Conservation (phyloP, 148 eudicot species). For the Chenopodium album region DNA sequence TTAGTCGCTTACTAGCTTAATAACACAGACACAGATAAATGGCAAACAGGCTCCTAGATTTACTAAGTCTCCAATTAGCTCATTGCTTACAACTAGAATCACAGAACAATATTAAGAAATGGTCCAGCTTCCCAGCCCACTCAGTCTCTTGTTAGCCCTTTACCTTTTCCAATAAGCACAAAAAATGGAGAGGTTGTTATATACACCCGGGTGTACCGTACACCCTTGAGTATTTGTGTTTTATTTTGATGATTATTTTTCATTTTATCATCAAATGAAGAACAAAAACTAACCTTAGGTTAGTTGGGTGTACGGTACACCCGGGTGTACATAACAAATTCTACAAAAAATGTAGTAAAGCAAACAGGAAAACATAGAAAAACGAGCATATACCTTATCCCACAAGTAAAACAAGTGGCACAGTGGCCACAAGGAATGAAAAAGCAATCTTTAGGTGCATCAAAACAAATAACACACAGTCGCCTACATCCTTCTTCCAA, state of each 20-base stretch:
- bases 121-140: not conserved
- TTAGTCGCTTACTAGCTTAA: not conserved
- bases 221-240: too few species aligned
- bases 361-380: not conserved
- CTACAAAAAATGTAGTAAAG: not conserved
- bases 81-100: not conserved
- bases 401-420: slow-evolving; percentile 76
- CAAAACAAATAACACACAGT: slow-evolving; percentile 81
- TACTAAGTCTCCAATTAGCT: not conserved
- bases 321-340: too few species aligned
- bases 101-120: not conserved
- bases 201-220: too few species aligned
- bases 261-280: too few species aligned
- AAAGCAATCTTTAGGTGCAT: slow-evolving; percentile 83
- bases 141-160: slow-evolving; percentile 1
- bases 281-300: too few species aligned
- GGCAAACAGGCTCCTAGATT: not conserved
- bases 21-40: not conserved
- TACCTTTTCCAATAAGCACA: not conserved
- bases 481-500: slow-evolving; percentile 39
- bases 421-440: slow-evolving; percentile 93
- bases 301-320: too few species aligned
- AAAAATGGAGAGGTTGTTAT: not conserved
- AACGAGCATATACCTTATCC: slow-evolving; percentile 46
- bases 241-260: too few species aligned